A percentile compares a stretch with the other conserved stretches of the same genome.
These are phyloP conservation scores for Collybia mongolica DNA, from an alignment of 768 basidiomycete genomes.

Conservation along the genomic window DNA sequence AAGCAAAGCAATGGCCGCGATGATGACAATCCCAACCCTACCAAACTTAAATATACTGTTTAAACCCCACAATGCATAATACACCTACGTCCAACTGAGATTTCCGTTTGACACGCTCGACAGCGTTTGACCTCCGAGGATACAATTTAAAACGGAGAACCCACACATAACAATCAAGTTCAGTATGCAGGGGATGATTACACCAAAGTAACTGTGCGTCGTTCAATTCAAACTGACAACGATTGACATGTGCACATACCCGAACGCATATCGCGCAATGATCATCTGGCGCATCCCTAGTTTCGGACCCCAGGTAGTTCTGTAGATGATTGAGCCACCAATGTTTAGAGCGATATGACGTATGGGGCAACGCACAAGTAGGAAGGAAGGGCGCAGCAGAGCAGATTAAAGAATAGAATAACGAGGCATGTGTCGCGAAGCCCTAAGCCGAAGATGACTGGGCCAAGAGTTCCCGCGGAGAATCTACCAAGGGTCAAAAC, in stretches of 20 bases:
- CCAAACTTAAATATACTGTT: background rate
- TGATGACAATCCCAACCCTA: slow-evolving; percentile 82
- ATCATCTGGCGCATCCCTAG: slow-evolving; percentile 88
- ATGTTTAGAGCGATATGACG: background rate
- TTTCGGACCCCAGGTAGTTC: slow-evolving; percentile 76
- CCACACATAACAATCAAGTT: slow-evolving; percentile 66
- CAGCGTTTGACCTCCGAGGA: slow-evolving; percentile 62
- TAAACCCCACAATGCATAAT: background rate
- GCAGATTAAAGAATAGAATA: slow-evolving; percentile 66
- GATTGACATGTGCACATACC: slow-evolving; percentile 18
- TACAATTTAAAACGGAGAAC: slow-evolving; percentile 70
- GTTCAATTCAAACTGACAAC: background rate
- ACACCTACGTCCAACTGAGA: slow-evolving; percentile 42
- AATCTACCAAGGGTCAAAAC: slow-evolving; percentile 36
- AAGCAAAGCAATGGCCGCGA: slow-evolving; percentile 64
- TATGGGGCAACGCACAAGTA: slow-evolving; percentile 45
- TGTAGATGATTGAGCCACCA: slow-evolving; percentile 9
- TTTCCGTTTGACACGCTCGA: slow-evolving; percentile 38
- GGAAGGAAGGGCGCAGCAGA: slow-evolving; percentile 58
- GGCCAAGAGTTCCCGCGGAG: slow-evolving; percentile 68
- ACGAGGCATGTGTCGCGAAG: slow-evolving; percentile 62
- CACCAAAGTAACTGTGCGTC: slow-evolving; percentile 57
- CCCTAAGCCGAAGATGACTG: slow-evolving; percentile 55
- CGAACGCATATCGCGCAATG: slow-evolving; percentile 47
- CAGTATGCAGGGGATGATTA: slow-evolving; percentile 56